Evolutionary conservation across 2,329 filamentous ascomycete species (phyloP), one percentile per base, ranked within the genome.

Genomic region (Calonectria multiphialidica): DNA sequence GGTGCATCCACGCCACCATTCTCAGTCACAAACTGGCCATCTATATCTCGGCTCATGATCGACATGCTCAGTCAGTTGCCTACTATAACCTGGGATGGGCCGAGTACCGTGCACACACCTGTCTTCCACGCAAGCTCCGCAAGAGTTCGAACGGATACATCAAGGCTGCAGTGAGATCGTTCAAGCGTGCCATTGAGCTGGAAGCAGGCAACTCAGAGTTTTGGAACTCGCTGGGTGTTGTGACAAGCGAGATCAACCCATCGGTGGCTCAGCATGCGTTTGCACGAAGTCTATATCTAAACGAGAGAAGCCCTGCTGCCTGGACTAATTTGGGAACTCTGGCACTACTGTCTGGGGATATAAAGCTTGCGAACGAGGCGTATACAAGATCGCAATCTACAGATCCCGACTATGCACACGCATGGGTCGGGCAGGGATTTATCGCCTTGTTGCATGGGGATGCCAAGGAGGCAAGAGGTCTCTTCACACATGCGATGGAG

Each of bases 81-180:
- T 97, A 96, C 89, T 99, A 98, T 84, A 99, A 99, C 79, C 87
- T 99, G 21, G 97, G 97, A 49, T 98, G 96, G 94, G 94, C 95
- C 1, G 97, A 99, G 82, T 92, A 97, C 81, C 91, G 93, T 53
- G 94, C 95, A 0, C 94, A 97, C 80, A 86, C 88, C 13, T 94
- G 91, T 79, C 86, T 95, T 23, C 89, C 88, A 42, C 81, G 82
- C 1, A 80, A 83, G 3, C 79, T 88, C 57, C 86, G 85, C 42
- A 92, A 91, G 79, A 93, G 89, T 78, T 87, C 88, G 21, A 89
- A 91, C 80, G 89, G 89, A 76, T 95, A 95, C 76, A 87, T 97
- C 57, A 96, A 93, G 82, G 93, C 95, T 8, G 91, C 97, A 1
- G 93, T 98, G 74, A 90, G 93, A 67, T 97, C 95, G 78, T 98